Conservation (phyloP, 352 stramenopile genomes). For the Phytophthora capsici region DNA sequence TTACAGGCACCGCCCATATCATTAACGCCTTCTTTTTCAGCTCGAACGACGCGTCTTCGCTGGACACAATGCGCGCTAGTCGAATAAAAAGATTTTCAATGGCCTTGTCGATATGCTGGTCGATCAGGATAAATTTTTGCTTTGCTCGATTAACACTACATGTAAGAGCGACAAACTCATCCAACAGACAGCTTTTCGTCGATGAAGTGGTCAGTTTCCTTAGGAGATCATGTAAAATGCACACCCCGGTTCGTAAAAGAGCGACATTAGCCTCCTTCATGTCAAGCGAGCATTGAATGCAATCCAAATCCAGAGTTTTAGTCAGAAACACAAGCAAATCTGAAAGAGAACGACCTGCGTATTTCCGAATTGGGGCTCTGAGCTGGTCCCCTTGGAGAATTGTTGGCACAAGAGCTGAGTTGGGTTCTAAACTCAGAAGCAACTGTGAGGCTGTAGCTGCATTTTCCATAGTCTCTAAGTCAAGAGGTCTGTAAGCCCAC, state of each 20-base stretch:
- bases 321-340: conserved; percentile 33
- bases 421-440: conserved; percentile 30
- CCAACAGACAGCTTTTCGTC: conserved; percentile 45
- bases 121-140: not conserved
- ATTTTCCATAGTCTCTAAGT: conserved; percentile 11
- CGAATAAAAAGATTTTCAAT: conserved; percentile 70
- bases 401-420: conserved; percentile 7
- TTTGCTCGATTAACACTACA: conserved; percentile 1
- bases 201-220: conserved; percentile 59
- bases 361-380: not conserved
- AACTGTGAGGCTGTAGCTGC: conserved; percentile 7
- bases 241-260: conserved; percentile 43
- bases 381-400: not conserved
- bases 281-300: conserved; percentile 9
- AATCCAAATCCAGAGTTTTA: not conserved
- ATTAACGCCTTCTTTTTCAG: conserved; percentile 58
- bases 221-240: conserved; percentile 59
- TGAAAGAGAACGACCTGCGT: conserved; percentile 8
- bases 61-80: conserved; percentile 47
- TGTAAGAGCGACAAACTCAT: conserved; percentile 34
- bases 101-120: conserved; percentile 23
- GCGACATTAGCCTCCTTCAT: conserved; percentile 18
- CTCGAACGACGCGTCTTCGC: conserved; percentile 38
- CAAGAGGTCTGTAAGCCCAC: not conserved
- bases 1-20: conserved; percentile 43